These are phyloP conservation scores for Pseudonectria foliicola DNA, from an alignment of 2,329 filamentous ascomycete genomes.

Conservation along the genomic window DNA sequence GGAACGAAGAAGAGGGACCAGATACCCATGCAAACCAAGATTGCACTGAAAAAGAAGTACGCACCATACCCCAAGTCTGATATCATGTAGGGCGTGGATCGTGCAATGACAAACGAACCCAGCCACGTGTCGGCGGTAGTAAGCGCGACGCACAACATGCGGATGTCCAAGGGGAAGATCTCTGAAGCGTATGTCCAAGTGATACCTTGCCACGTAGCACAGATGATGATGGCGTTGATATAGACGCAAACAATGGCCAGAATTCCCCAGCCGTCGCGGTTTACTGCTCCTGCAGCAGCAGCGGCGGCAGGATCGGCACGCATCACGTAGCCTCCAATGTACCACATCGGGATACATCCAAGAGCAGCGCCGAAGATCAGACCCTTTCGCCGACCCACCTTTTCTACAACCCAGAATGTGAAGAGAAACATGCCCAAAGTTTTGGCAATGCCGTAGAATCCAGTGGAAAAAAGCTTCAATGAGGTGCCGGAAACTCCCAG, in stretches of 20 bases:
- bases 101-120: slow-evolving; percentile 28
- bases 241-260: slow-evolving; percentile 33
- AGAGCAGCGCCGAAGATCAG: slow-evolving; percentile 30
- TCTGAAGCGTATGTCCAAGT: slow-evolving; percentile 37
- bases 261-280: slow-evolving; percentile 28
- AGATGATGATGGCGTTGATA: slow-evolving; percentile 30
- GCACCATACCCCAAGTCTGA: slow-evolving; percentile 36
- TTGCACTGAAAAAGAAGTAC: slow-evolving; percentile 42
- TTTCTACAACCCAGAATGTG: slow-evolving; percentile 37
- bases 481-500: slow-evolving; percentile 25
- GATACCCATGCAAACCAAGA: slow-evolving; percentile 34
- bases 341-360: slow-evolving; percentile 28
- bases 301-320: slow-evolving; percentile 22
- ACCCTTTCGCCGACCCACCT: slow-evolving; percentile 37
- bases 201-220: slow-evolving; percentile 30
- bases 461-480: slow-evolving; percentile 27
- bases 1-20: slow-evolving; percentile 42
- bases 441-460: slow-evolving; percentile 30
- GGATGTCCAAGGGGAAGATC: slow-evolving; percentile 32
- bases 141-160: slow-evolving; percentile 22
- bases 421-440: slow-evolving; percentile 26
- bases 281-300: slow-evolving; percentile 36
- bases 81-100: slow-evolving; percentile 31
- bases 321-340: slow-evolving; percentile 27
- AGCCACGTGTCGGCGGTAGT: slow-evolving; percentile 26